Evolutionary conservation across 1,284 basidiomycete genomes (phyloP), one percentile per base, ranked within the genome.

Genomic region (Naganishia liquefaciens): DNA sequence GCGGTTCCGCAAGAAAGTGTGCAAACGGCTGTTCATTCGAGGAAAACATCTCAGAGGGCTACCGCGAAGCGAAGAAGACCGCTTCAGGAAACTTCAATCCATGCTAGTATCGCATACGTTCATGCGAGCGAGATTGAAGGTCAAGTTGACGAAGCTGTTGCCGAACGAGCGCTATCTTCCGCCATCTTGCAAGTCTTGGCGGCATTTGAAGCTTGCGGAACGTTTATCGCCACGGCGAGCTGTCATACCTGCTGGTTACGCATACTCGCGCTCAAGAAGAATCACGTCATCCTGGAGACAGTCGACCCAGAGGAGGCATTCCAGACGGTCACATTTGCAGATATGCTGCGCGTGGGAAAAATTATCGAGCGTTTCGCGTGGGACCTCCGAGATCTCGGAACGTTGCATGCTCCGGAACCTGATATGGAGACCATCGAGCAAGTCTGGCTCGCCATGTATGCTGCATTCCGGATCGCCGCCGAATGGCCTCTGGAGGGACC

Each of bases 391-490:
- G 25, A 49, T 27, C 23, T 23, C 10, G 47, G 9, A 21, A 15
- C 13, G 6, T 9, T 15, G 10, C 3, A 27, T 13, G 33, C 33
- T 7, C 33, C 33, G 10, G 13, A 49, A 15, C 47, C 47, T 5
- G 47, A 49, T 49, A 49, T 49, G 47, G 47, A 49, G 21, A 49
- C 47, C 21, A 49, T 49, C 21, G 47, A 49, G 23, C 47, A 49
- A 25, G 25, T 49, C 25, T 49, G 47, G 47, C n/a, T 49, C 15
- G n/a, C 47, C 23, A 21, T 49, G 47, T 49, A 49, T 15, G 47
- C 23, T 23, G 47, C 21, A 6, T 23, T 49, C 9, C 47, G 47
- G 25, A 49, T 49, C 15, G 47, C 47, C 13, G n/a, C 47, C 23
- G 47, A 49, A 49, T 49, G 47, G 47, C 47, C 47, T 5, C 47